A percentile compares a stretch with the other conserved stretches of the same genome.
Evolutionary conservation across 306 rosid species (phyloP).

Genomic region (Dryas drummondii): DNA sequence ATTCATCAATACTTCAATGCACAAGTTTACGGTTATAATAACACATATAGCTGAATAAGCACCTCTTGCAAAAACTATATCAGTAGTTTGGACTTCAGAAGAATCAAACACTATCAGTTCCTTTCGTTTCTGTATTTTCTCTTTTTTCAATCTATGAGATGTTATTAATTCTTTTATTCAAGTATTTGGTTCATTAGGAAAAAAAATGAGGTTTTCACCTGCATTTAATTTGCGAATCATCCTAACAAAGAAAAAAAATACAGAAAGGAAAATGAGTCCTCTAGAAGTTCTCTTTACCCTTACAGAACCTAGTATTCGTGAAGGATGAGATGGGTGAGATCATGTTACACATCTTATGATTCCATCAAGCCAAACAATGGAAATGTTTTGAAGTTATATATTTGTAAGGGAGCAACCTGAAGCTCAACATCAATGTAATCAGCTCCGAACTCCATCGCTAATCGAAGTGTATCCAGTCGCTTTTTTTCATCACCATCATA

Average conservation of each 20-base stretch:
- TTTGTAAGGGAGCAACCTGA: slow-evolving; percentile 49
- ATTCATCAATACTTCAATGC: not conserved
- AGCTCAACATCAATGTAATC: slow-evolving; percentile 85
- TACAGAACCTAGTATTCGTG: not conserved
- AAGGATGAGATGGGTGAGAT: not conserved
- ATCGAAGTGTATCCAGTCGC: slow-evolving; percentile 61
- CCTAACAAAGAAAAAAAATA: not conserved
- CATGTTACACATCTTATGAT: not conserved
- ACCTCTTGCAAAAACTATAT: not conserved
- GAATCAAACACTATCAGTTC: not conserved
- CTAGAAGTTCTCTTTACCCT: not conserved
- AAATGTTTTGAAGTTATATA: slow-evolving; percentile 3
- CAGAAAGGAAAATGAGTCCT: not conserved
- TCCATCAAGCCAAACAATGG: slow-evolving; percentile 6
- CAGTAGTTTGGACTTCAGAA: not conserved
- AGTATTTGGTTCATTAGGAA: not conserved
- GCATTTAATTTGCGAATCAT: slow-evolving; percentile 3
- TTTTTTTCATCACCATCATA: slow-evolving; percentile 77
- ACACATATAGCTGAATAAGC: slow-evolving; percentile 2
- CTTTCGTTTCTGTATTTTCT: not conserved
- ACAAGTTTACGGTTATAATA: not conserved
- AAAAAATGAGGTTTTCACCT: not conserved
- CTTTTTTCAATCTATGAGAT: not conserved
- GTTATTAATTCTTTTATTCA: not conserved
- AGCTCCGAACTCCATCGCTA: slow-evolving; percentile 81